Evolutionary conservation across 1,284 basidiomycete genomes (phyloP), one percentile per base, ranked within the genome.

Genomic region (Malassezia slooffiae): DNA sequence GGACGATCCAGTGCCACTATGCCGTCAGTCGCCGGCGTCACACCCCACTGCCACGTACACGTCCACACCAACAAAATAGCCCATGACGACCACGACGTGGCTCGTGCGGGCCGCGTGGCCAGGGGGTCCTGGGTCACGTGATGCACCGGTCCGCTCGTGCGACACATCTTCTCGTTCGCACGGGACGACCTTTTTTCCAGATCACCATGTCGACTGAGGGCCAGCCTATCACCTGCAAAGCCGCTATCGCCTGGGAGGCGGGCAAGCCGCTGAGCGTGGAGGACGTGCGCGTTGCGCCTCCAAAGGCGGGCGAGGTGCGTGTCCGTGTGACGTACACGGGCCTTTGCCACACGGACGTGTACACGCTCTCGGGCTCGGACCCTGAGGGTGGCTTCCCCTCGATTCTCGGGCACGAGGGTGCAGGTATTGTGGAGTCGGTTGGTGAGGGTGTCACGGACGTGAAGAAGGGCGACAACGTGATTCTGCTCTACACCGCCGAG

Each of bases 331-430:
- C 91, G 41, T 80, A 88, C 74, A 88, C 84, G 77, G 88, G 90
- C 60, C 83, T 97, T 70, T 97, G 93, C 74, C 91, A 97, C 73
- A 97, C 93, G 8, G 90, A 95, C 67, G 86, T 87, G 70, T 95
- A 91, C 75, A 91, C 89, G 46, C 82, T 91, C 67, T 91, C 87
- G 64, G 91, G 93, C 51, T 83, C 85, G 71, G 91, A 97, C 71
- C 81, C 90, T 29, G 91, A 97, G 80, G 93, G 93, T 47, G 74
- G 82, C 30, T 97, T 96, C 78, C 91, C 93, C 33, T 82, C 86
- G 55, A 88, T 97, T 62, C 80, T 95, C 49, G 72, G 72, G 3
- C 72, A 73, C 59, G 72, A 73, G 52, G 72, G 72, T 31, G 71
- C 71, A 24, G 72, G 72, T 15, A 52, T 73, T 27, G 72, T 96